These are phyloP conservation scores for Aspergillus fumigatiaffinis DNA, from an alignment of 2,329 filamentous ascomycete species.

Conservation along the genomic window DNA sequence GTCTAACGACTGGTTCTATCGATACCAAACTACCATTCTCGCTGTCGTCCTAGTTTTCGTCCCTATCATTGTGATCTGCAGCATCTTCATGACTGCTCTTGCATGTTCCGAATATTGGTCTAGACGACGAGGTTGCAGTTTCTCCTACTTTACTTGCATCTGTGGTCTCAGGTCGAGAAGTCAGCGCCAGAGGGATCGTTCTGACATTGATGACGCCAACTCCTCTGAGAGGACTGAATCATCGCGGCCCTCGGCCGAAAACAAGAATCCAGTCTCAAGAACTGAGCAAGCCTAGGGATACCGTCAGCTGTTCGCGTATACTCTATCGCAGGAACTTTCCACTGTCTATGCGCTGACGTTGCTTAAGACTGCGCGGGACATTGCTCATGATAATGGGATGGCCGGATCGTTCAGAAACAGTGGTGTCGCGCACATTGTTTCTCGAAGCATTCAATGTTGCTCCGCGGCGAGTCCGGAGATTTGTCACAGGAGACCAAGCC, in stretches of 20 bases:
- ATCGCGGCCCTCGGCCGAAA: constrained; percentile 25
- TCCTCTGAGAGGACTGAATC: constrained; percentile 31
- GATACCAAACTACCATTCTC: constrained; percentile 36
- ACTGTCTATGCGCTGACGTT: background rate
- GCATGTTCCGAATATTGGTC: constrained; percentile 36
- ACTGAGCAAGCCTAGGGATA: constrained; percentile 21
- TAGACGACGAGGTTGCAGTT: constrained; percentile 7
- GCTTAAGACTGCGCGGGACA: background rate
- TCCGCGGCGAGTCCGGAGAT: background rate
- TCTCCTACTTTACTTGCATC: constrained; percentile 20
- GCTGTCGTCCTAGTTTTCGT: constrained; percentile 45
- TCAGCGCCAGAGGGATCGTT: constrained; percentile 25
- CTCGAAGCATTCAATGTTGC: background rate
- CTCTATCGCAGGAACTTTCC: background rate
- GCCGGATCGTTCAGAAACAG: background rate
- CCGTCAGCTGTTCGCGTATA: background rate
- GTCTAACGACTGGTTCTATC: constrained; percentile 24
- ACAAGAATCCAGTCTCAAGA: constrained; percentile 18
- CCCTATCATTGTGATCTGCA: constrained; percentile 44
- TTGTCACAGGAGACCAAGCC: background rate
- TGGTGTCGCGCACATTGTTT: background rate
- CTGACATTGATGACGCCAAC: constrained; percentile 29
- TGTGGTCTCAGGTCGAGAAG: constrained; percentile 19
- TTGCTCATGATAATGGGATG: background rate
- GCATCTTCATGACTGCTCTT: constrained; percentile 36